Evolutionary conservation across 345 rosid species (phyloP).

Genomic region (Geranium rotundifolium): DNA sequence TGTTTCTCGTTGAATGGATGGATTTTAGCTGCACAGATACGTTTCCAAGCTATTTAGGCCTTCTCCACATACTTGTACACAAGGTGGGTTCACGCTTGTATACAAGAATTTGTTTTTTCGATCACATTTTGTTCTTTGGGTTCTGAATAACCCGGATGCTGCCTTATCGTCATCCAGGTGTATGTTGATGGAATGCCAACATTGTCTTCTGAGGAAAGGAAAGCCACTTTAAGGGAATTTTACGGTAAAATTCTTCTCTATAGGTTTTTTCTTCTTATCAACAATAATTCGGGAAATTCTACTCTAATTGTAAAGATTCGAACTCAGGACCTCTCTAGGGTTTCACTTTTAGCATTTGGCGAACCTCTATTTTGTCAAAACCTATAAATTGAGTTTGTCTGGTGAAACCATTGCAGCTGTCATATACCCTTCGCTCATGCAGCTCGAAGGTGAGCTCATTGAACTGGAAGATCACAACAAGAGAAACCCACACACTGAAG

Average conservation of each 20-base stretch:
- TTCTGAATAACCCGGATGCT: slow-evolving; percentile 3
- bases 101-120: background rate
- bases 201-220: slow-evolving; percentile 42
- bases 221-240: slow-evolving; percentile 52
- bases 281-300: too few species aligned
- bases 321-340: too few species aligned
- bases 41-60: slow-evolving; percentile 43
- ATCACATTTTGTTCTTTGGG: background rate
- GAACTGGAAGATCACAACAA: slow-evolving; percentile 14
- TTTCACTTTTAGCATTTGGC: too few species aligned
- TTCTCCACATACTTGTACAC: slow-evolving; percentile 45
- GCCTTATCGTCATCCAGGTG: slow-evolving; percentile 22
- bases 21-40: slow-evolving; percentile 52
- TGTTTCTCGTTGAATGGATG: slow-evolving; percentile 61
- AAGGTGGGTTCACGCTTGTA: slow-evolving; percentile 22
- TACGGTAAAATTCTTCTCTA: slow-evolving; percentile 26
- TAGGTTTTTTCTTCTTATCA: too few species aligned
- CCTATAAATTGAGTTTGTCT: slow-evolving; percentile 3
- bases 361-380: background rate
- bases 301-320: too few species aligned
- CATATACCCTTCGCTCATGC: slow-evolving; percentile 50
- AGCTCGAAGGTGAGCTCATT: slow-evolving; percentile 33
- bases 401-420: slow-evolving; percentile 29
- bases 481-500: slow-evolving; percentile 11
- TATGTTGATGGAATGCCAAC: slow-evolving; percentile 53